Percentiles rank a stretch among this genome's conserved stretches.
phyloP scores from a whole-genome alignment of 768 basidiomycete species.

The Sporobolomyces pararoseus region DNA sequence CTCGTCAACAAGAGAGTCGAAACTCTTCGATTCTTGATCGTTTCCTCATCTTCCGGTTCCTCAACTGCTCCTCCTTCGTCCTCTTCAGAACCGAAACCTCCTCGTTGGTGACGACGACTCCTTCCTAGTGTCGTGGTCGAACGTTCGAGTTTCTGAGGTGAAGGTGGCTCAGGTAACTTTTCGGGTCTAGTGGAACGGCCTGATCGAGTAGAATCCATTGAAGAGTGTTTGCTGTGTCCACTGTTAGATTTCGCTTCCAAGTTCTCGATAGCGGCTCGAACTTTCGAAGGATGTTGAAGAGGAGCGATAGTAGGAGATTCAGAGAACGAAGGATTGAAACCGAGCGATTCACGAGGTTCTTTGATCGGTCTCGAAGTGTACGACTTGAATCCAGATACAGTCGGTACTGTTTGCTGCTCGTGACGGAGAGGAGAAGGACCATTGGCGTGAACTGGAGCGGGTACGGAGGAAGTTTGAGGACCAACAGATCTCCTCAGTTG shows the following conservation, averaged over 20 bases:
- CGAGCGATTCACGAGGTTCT: slow-evolving; percentile 5
- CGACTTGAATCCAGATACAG: neutral
- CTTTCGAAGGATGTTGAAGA: slow-evolving; percentile 31
- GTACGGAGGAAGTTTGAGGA: neutral
- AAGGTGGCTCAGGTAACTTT: slow-evolving; percentile 6
- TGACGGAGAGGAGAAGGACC: neutral
- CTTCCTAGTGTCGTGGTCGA: slow-evolving; percentile 17
- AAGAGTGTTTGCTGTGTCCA: neutral
- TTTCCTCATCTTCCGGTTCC: slow-evolving; percentile 2
- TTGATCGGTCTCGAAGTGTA: neutral
- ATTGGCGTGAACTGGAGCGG: neutral
- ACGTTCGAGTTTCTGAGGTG: slow-evolving; percentile 22
- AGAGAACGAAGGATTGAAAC: slow-evolving; percentile 14
- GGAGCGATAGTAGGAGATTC: slow-evolving; percentile 12
- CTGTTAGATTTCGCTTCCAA: slow-evolving; percentile 26
- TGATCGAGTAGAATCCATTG: slow-evolving; percentile 8
- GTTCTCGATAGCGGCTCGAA: slow-evolving; percentile 27
- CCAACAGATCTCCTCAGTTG: slow-evolving; percentile 5
- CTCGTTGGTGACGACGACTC: neutral
- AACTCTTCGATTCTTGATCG: slow-evolving; percentile 10
- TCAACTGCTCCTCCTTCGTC: neutral
- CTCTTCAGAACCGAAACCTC: slow-evolving; percentile 4
- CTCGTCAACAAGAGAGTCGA: slow-evolving; percentile 19
- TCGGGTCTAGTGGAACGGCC: neutral
- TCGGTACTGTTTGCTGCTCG: neutral